A percentile compares a stretch with the other conserved stretches of the same genome.
These are phyloP conservation scores for Fusarium nygamai DNA, from an alignment of 2,329 filamentous ascomycete species.

Conservation along the genomic window DNA sequence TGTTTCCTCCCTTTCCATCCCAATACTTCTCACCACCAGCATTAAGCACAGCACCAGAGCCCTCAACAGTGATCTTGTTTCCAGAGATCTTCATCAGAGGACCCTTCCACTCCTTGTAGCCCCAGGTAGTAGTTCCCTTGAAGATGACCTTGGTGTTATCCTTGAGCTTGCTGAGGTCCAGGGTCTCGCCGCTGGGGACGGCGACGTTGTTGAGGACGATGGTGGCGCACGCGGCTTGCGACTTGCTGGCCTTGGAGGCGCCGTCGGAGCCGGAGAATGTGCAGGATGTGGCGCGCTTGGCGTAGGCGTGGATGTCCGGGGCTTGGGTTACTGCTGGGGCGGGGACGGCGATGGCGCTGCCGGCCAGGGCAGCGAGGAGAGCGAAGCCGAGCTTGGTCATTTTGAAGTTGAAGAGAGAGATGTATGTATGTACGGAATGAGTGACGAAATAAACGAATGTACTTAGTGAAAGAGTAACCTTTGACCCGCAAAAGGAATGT, in stretches of 20 bases:
- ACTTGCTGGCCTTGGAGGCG: constrained; percentile 21
- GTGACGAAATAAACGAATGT: constrained; percentile 6
- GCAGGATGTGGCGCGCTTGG: constrained; percentile 31
- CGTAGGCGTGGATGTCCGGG: constrained; percentile 12
- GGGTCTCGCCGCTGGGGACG: constrained; percentile 32
- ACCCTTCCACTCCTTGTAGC: constrained; percentile 39
- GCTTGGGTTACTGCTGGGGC: constrained; percentile 11
- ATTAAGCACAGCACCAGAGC: constrained; percentile 35
- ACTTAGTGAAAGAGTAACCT: neutral
- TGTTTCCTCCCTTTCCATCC: constrained; percentile 35
- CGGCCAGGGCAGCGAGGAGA: constrained; percentile 32
- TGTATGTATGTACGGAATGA: neutral
- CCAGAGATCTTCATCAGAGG: constrained; percentile 35
- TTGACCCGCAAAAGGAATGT: constrained; percentile 35
- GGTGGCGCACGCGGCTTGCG: constrained; percentile 31
- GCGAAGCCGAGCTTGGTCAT: constrained; percentile 27
- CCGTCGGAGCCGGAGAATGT: constrained; percentile 35
- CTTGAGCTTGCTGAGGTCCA: constrained; percentile 35
- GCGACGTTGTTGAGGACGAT: constrained; percentile 27
- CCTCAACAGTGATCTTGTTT: constrained; percentile 36
- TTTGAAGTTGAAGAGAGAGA: neutral
- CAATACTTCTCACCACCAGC: constrained; percentile 36
- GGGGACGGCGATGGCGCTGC: constrained; percentile 27
- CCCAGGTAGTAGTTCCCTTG: constrained; percentile 38
- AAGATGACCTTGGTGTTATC: constrained; percentile 38